phyloP scores from a whole-genome alignment of 495 filamentous ascomycete species.

The Penicillium maclennaniae region DNA sequence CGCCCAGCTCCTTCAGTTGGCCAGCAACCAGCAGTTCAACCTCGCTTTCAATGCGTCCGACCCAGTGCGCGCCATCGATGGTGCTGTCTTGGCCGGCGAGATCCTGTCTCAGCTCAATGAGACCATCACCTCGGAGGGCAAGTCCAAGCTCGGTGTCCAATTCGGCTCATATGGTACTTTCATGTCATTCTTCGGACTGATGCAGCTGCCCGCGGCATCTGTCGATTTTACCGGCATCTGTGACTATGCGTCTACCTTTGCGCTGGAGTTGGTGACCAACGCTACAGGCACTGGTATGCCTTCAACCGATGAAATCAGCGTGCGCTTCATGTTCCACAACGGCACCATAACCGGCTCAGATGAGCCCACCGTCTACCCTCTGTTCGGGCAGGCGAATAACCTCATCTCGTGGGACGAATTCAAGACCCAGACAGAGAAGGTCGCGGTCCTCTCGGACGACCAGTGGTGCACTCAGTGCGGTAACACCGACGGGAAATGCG shows the following conservation, averaged over 20 bases:
- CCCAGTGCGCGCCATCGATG: conserved; percentile 46
- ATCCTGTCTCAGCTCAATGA: conserved; percentile 44
- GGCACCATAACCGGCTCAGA: conserved; percentile 37
- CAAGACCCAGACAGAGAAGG: conserved; percentile 28
- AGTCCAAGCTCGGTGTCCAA: conserved; percentile 38
- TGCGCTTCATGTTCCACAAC: conserved; percentile 53
- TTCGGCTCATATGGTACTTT: conserved; percentile 49
- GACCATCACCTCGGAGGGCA: conserved; percentile 35
- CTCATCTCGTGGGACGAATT: conserved; percentile 43
- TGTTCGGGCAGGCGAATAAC: conserved; percentile 35
- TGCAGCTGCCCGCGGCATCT: conserved; percentile 34
- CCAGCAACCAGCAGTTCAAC: conserved; percentile 49
- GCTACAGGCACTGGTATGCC: conserved; percentile 37
- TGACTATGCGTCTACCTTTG: conserved; percentile 50
- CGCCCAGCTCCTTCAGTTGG: conserved; percentile 41
- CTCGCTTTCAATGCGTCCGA: conserved; percentile 49
- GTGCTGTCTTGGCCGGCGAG: conserved; percentile 41
- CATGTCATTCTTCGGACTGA: conserved; percentile 48
- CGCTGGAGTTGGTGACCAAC: conserved; percentile 48
- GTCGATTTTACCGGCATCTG: conserved; percentile 45
- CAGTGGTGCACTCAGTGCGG: conserved; percentile 47
- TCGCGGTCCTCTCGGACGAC: conserved; percentile 33
- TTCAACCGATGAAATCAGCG: conserved; percentile 26
- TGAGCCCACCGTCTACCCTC: conserved; percentile 33
- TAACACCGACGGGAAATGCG: conserved; percentile 39